Evolutionary conservation across 106 monocot genomes (phyloP), one percentile per base, ranked within the genome.

Genomic region (Dendrobium officinale): DNA sequence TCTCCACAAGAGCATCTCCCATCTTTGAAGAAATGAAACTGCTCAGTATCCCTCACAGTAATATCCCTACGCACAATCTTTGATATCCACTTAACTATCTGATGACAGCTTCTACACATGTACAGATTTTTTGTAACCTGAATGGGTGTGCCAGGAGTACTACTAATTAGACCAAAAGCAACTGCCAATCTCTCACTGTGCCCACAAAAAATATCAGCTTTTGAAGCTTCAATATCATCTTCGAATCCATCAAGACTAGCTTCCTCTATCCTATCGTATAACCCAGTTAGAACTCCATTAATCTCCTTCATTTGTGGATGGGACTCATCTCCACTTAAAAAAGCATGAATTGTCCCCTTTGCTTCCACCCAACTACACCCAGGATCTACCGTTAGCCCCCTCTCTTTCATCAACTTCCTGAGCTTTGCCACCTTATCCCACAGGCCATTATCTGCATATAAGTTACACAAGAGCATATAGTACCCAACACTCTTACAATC

Each of bases 291-390:
- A 73, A 88, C 87, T 3, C 84, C 84, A 49, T 88, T 29, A 40
- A 98, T 92, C 78, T 93, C 88, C 78, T 89, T 87, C 49, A 91
- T 91, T 54, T 93, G 88, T n/a, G 94, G 92, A 76, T 95, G 94
- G 4, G 92, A 95, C 51, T 86, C 85, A 75, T 98, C 92, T 18
- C 77, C 84, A 72, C 85, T 98, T 13, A 98, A 82, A 86, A 95
- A 98, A 54, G 94, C 92, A 87, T 98, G 95, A 55, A 91, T 77
- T 20, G 72, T 66, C 40, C 92, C 94, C 70, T 95, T 98, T 6
- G 83, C 87, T 72, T 98, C 98, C 22, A 98, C 88, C 95, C 92
- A 98, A 78, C 92, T 91, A 61, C 94, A 98, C 3, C 92, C 98
- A 4, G 91, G 88, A 86, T 92, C 92, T 5, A 86, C 45, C 27